Conservation (phyloP, 2,329 filamentous ascomycete species). For the Harringtonia aguacate region DNA sequence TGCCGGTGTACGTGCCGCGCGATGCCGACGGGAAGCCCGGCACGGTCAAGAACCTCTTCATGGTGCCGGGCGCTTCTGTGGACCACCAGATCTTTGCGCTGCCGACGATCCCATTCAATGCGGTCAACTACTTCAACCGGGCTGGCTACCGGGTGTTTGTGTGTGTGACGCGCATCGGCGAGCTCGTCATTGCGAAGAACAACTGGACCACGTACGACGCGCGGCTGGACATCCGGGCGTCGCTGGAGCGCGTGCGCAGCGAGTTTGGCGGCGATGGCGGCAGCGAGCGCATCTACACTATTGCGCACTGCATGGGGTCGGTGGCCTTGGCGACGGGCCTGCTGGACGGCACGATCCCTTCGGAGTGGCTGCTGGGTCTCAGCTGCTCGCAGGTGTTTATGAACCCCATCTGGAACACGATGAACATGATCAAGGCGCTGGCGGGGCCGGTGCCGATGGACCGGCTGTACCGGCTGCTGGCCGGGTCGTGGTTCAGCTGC, state of each 20-base stretch:
- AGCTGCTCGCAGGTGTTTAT: slow-evolving; percentile 53
- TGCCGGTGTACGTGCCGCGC: slow-evolving; percentile 25
- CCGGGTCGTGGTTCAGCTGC: slow-evolving; percentile 46
- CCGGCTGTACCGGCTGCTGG: slow-evolving; percentile 32
- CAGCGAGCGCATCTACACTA: slow-evolving; percentile 36
- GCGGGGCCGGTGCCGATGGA: slow-evolving; percentile 38
- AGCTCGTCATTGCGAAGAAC: slow-evolving; percentile 35
- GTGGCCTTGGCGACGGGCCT: slow-evolving; percentile 48
- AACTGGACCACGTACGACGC: slow-evolving; percentile 50
- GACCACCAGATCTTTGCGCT: slow-evolving; percentile 53
- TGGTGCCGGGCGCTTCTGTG: slow-evolving; percentile 52
- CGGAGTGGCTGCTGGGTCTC: slow-evolving; percentile 45
- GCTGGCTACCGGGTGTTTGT: slow-evolving; percentile 51
- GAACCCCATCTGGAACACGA: slow-evolving; percentile 45
- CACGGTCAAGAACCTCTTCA: slow-evolving; percentile 39
- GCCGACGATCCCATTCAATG: slow-evolving; percentile 52
- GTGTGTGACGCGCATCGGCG: slow-evolving; percentile 46
- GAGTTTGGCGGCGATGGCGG: slow-evolving; percentile 16
- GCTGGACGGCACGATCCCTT: slow-evolving; percentile 48
- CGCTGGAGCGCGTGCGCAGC: slow-evolving; percentile 39
- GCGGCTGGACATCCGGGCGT: slow-evolving; percentile 47
- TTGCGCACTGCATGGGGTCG: slow-evolving; percentile 54
- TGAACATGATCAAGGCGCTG: slow-evolving; percentile 46
- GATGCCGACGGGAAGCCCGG: slow-evolving; percentile 13
- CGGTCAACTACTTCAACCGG: slow-evolving; percentile 50